Evolutionary conservation across 2,329 filamentous ascomycete species (phyloP).

Genomic region (Elsinoe fawcettii): DNA sequence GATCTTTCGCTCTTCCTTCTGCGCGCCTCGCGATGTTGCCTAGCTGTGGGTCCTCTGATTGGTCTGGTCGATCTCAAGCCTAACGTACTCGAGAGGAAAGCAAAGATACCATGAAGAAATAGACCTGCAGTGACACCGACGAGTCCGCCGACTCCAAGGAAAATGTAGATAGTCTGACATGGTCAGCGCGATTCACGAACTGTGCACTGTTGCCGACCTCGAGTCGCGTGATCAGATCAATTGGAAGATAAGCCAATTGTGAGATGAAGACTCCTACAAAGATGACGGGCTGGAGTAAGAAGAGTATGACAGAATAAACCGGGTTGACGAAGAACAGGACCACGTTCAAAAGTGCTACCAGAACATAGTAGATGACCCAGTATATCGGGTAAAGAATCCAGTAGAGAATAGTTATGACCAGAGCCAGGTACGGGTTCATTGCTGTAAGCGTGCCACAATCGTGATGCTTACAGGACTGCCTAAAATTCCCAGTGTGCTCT

Average conservation of each 20-base stretch:
- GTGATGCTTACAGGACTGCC: not conserved
- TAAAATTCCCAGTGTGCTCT: not conserved
- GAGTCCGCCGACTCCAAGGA: slow-evolving; percentile 57
- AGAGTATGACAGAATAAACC: slow-evolving; percentile 39
- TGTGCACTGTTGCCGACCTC: slow-evolving; percentile 41
- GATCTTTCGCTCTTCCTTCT: slow-evolving; percentile 21
- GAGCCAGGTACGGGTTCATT: slow-evolving; percentile 29
- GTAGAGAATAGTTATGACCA: slow-evolving; percentile 28
- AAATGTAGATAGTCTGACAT: slow-evolving; percentile 44
- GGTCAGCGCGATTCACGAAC: slow-evolving; percentile 18
- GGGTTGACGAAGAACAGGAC: slow-evolving; percentile 38
- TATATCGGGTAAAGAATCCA: slow-evolving; percentile 34
- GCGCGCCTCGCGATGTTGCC: slow-evolving; percentile 28
- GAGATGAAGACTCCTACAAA: slow-evolving; percentile 39
- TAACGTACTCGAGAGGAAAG: slow-evolving; percentile 35
- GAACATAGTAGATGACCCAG: slow-evolving; percentile 33
- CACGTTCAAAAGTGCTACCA: slow-evolving; percentile 22
- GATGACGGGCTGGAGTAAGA: slow-evolving; percentile 45
- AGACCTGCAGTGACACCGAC: slow-evolving; percentile 59
- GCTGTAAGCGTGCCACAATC: not conserved
- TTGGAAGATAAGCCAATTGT: slow-evolving; percentile 40
- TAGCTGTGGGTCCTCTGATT: slow-evolving; percentile 22
- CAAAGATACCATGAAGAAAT: slow-evolving; percentile 50
- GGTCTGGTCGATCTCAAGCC: slow-evolving; percentile 18
- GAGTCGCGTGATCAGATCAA: slow-evolving; percentile 45